phyloP scores from a whole-genome alignment of 257 asterid genomes.

The Solanum lignicaule region DNA sequence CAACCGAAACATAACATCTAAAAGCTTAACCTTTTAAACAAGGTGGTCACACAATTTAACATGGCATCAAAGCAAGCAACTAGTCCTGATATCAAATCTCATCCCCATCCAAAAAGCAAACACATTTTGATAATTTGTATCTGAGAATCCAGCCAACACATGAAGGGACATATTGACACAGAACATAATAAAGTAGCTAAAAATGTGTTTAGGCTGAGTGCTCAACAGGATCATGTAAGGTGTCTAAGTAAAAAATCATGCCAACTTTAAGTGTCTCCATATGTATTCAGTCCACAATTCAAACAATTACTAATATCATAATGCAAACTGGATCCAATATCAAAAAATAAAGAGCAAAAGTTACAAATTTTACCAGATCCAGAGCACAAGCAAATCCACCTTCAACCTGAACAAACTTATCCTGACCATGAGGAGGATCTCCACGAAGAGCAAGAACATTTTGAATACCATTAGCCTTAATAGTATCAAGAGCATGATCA shows the following conservation, averaged over 20 bases:
- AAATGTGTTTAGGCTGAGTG: background rate
- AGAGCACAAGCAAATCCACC: slow-evolving; percentile 97
- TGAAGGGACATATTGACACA: background rate
- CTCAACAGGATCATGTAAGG: background rate
- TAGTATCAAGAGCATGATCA: slow-evolving; percentile 74
- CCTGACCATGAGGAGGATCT: slow-evolving; percentile 99
- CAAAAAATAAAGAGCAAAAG: background rate
- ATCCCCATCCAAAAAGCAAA: background rate
- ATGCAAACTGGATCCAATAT: background rate
- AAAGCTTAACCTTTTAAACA: background rate
- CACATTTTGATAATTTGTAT: background rate
- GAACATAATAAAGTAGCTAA: background rate
- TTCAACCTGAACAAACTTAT: slow-evolving; percentile 91
- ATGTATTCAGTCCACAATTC: background rate
- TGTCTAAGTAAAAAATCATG: background rate
- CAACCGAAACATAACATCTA: background rate
- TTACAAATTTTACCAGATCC: slow-evolving; percentile 54
- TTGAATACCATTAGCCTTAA: slow-evolving; percentile 79
- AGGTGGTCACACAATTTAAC: background rate
- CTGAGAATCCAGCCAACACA: background rate
- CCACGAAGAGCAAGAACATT: slow-evolving; percentile 96
- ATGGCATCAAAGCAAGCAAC: background rate
- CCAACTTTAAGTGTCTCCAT: background rate
- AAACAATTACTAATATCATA: background rate
- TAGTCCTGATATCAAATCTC: background rate